phyloP scores from a whole-genome alignment of 768 basidiomycete species.

The Tylopilus felleus region DNA sequence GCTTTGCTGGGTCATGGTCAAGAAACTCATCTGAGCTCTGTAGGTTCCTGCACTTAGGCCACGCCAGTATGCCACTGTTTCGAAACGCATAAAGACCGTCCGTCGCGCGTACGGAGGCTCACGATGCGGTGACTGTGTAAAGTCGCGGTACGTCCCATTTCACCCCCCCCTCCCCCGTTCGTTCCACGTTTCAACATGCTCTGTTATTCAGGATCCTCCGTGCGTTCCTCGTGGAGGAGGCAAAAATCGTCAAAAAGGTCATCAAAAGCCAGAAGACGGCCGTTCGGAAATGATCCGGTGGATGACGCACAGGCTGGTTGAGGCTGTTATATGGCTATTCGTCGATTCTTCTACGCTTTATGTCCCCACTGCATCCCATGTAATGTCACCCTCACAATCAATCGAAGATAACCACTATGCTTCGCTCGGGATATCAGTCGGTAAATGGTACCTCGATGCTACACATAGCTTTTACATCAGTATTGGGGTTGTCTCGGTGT shows the following conservation, averaged over 20 bases:
- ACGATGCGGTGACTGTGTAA: slow-evolving; percentile 93
- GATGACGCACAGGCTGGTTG: neutral
- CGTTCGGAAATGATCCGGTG: slow-evolving; percentile 20
- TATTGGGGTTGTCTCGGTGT: too few species aligned
- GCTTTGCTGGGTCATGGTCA: neutral
- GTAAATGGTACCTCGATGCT: too few species aligned
- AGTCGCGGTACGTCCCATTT: slow-evolving; percentile 70
- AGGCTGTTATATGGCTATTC: slow-evolving; percentile 10
- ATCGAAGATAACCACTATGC: slow-evolving; percentile 9
- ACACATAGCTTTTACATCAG: too few species aligned
- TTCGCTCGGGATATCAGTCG: neutral
- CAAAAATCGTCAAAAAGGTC: slow-evolving; percentile 99
- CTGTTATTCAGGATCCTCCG: slow-evolving; percentile 74
- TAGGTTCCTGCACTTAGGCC: slow-evolving; percentile 96
- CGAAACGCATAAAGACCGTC: slow-evolving; percentile 97
- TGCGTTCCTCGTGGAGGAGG: slow-evolving; percentile 98
- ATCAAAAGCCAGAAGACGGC: slow-evolving; percentile 75
- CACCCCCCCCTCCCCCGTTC: neutral
- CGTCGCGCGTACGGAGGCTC: slow-evolving; percentile 96
- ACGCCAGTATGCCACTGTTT: slow-evolving; percentile 91
- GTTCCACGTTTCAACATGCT: neutral
- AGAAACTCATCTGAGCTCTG: neutral
- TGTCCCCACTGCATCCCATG: slow-evolving; percentile 21
- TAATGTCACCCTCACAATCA: slow-evolving; percentile 12
- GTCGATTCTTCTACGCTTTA: slow-evolving; percentile 11